Percentiles rank a stretch among this genome's conserved stretches.
Conservation (phyloP, 768 basidiomycete species). For the Suillus tomentosus region DNA sequence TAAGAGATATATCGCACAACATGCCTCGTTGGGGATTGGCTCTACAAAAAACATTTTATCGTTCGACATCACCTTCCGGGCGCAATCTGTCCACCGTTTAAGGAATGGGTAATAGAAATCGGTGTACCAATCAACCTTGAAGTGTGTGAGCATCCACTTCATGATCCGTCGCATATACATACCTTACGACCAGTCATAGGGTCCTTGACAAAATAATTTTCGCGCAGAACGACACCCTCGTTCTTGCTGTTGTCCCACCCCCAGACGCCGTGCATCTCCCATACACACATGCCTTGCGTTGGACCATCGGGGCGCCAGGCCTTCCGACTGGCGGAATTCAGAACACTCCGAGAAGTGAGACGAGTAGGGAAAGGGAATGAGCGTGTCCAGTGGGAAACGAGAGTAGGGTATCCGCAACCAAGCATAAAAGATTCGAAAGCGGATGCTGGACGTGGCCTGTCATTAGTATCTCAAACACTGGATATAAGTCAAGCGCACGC, state of each 20-base stretch:
- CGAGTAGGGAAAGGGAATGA: constrained; percentile 90
- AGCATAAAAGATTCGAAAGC: constrained; percentile 89
- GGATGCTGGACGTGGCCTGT: constrained; percentile 51
- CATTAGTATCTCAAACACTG: neutral
- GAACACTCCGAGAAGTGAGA: constrained; percentile 52
- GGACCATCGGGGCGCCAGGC: constrained; percentile 80
- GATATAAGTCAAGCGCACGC: constrained; percentile 34
- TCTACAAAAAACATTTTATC: constrained; percentile 77
- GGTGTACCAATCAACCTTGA: constrained; percentile 80
- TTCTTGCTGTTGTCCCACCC: constrained; percentile 71
- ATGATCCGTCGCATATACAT: constrained; percentile 12
- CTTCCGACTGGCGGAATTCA: constrained; percentile 61
- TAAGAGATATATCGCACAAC: constrained; percentile 9
- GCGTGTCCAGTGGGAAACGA: constrained; percentile 77
- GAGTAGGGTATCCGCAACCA: constrained; percentile 84
- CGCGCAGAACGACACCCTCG: constrained; percentile 73
- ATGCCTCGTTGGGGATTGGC: constrained; percentile 91
- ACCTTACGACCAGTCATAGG: constrained; percentile 67
- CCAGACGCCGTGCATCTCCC: constrained; percentile 96
- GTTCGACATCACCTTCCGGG: constrained; percentile 47
- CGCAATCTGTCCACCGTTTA: constrained; percentile 63
- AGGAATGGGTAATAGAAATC: constrained; percentile 85
- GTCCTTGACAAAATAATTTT: constrained; percentile 81
- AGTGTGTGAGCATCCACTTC: constrained; percentile 1
- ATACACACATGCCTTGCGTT: constrained; percentile 70